Conservation (phyloP, 169 alveolate species). For the Cryptosporidium ubiquitum region DNA sequence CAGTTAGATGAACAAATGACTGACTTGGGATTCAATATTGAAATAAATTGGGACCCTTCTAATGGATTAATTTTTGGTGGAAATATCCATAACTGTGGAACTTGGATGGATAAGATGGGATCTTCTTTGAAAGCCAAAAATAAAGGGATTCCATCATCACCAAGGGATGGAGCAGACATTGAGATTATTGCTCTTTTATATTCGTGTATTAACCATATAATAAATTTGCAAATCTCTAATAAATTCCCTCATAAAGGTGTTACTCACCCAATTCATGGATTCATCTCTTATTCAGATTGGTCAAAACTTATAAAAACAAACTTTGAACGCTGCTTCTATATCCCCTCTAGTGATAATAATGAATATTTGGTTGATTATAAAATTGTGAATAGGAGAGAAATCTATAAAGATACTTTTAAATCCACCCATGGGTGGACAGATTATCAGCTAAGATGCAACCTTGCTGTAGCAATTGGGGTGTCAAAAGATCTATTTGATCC, state of each 20-base stretch:
- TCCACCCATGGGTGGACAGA: conserved; percentile 84
- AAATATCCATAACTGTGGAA: conserved; percentile 92
- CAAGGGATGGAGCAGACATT: conserved; percentile 96
- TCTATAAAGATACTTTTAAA: conserved; percentile 84
- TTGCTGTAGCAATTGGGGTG: conserved; percentile 89
- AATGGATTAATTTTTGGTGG: conserved; percentile 90
- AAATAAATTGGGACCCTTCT: conserved; percentile 81
- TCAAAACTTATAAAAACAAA: conserved; percentile 80
- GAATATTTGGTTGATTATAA: conserved; percentile 67
- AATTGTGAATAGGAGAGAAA: conserved; percentile 81
- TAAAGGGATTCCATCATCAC: conserved; percentile 86
- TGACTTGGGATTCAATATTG: conserved; percentile 92
- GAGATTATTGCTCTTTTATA: conserved; percentile 90
- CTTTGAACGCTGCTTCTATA: conserved; percentile 87
- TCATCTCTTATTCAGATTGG: conserved; percentile 84
- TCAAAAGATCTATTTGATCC: conserved; percentile 90
- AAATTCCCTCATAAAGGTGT: conserved; percentile 82
- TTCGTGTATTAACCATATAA: conserved; percentile 83
- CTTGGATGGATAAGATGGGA: conserved; percentile 99
- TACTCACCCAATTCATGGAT: conserved; percentile 74
- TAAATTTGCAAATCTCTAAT: conserved; percentile 77
- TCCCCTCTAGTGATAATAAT: conserved; percentile 81
- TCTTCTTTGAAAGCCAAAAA: conserved; percentile 83
- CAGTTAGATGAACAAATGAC: conserved; percentile 90
- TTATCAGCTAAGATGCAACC: conserved; percentile 89